Base-by-base conservation (phyloP, 2,329 filamentous ascomycete genomes). In the Torrubiella hemipterigena region DNA sequence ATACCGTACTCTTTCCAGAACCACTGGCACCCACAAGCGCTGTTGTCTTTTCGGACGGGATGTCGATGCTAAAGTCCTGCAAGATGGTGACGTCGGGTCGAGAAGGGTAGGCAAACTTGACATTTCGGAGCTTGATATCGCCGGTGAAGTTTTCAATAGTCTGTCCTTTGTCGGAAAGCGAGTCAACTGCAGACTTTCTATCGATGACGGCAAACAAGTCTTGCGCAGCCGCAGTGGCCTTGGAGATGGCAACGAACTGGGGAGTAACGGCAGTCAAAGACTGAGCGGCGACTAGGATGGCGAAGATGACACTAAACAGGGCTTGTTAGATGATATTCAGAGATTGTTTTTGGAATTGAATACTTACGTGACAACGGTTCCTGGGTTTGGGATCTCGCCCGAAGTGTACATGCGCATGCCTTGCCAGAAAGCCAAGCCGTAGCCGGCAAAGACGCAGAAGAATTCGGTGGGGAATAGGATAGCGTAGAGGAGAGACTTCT, bases 11-110 rank as follows among this genome's bases (percentile, higher is more conserved):
- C 41, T 76, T 76, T 1, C 71, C 71, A 4, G 59, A 69, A 0
- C 73, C 73, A 14, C 67, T 73, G 3, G 65, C 54, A 0, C 73
- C 73, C 6, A 77, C 69, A 5, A 74, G 56, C 3, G 70, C 70
- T 1, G 67, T 72, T 0, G 59, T 59, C 36, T 64, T 63, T 12
- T 59, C 55, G 4, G 58, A 54, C 11, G 59, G 56, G 15, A 71
- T 57, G 3, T 50, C 47, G 4, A 70, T 45, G 29, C 54, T 46
- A 10, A 70, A 43, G 1, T 51, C 47, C 20, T 59, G 44, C 1
- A 70, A 49, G 4, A 71, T 58, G 4, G 53, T 47, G 9, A 67
- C 56, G 20, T 58, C 61, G 1, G 70, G 63, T 2, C 73, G 63
- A 5, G 70, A 62, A 12, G 73, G 73, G 41, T 77, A 77, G 1